Evolutionary conservation across 257 asterid species (phyloP), one percentile per base, ranked within the genome.

Genomic region (Ehretia macrophylla): DNA sequence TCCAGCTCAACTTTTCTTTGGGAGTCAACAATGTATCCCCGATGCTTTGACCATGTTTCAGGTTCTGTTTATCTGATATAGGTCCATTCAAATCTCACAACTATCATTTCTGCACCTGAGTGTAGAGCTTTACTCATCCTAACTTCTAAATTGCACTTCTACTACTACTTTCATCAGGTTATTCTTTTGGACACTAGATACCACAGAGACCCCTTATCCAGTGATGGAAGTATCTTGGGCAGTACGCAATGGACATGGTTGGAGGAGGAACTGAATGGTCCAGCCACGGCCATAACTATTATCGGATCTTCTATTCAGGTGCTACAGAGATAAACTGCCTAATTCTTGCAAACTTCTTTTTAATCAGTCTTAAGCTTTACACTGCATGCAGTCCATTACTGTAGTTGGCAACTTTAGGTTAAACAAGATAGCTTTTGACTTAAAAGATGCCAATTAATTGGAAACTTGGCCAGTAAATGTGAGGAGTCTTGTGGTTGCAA

Each of bases 131-230:
- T 27, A 27, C 35, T 3, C 4, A 1, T 27, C 35, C 6, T 27
- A 2, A 42, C 16, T 42, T 42, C 47, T 42, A 42, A n/a, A 42
- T 42, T 4, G 12, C 47, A 42, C 1, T 42, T 42, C 16, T 20
- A 14, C 10, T 20, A 32, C n/a, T n/a, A n/a, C n/a, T 23, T 60
- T 58, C 63, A 60, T 32, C 57, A 72, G 78, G 68, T 72, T 64
- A 67, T 72, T 67, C 78, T 72, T 40, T 51, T 72, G 66, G 78
- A 67, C 63, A 72, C 78, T 18, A 64, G 74, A 52, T 72, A 72
- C 51, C 70, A 67, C 12, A 67, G 78, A 63, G 74, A 67, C 38
- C 70, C 71, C 42, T 14, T 72, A 20, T 57, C 61, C 17, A 67
- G 74, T 59, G 78, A 72, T 53, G 78, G 74, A 59, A 68, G 50